These are phyloP conservation scores for Apiospora pterosperma DNA, from an alignment of 2,329 filamentous ascomycete species.

Conservation along the genomic window DNA sequence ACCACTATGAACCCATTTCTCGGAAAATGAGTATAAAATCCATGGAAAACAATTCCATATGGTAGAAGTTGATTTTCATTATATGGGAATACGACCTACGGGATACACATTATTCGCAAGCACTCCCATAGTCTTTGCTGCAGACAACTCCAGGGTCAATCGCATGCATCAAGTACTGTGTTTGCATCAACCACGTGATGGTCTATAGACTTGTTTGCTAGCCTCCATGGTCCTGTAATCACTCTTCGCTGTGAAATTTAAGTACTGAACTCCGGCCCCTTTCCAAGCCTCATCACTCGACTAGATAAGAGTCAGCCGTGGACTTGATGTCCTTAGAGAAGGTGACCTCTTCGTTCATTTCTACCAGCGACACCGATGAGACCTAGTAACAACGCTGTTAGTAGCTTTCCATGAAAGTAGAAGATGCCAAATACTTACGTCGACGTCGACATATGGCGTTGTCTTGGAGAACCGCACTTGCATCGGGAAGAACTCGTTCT, in stretches of 20 bases:
- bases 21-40: too few species aligned
- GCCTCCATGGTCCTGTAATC: not conserved
- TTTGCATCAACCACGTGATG: not conserved
- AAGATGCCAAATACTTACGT: slow-evolving; percentile 59
- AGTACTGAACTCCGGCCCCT: not conserved
- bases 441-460: slow-evolving; percentile 84
- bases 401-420: slow-evolving; percentile 20
- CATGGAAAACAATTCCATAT: not conserved
- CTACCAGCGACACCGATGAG: slow-evolving; percentile 64
- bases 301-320: slow-evolving; percentile 69
- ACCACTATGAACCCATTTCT: not conserved
- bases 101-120: too few species aligned
- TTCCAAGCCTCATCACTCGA: slow-evolving; percentile 55
- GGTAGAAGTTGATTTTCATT: not conserved
- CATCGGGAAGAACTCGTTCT: slow-evolving; percentile 98
- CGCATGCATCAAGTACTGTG: not conserved
- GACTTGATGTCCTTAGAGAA: slow-evolving; percentile 83
- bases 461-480: slow-evolving; percentile 83
- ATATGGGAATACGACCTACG: not conserved
- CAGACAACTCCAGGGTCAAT: not conserved
- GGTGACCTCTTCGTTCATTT: slow-evolving; percentile 73
- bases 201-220: slow-evolving; percentile 6
- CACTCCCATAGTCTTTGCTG: not conserved
- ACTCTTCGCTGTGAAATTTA: not conserved
- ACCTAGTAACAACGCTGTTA: slow-evolving; percentile 47